A percentile compares a stretch with the other conserved stretches of the same genome.
These are phyloP conservation scores for Gaillardinia entomophila DNA, from an alignment of 805 yeast genomes.

Conservation along the genomic window DNA sequence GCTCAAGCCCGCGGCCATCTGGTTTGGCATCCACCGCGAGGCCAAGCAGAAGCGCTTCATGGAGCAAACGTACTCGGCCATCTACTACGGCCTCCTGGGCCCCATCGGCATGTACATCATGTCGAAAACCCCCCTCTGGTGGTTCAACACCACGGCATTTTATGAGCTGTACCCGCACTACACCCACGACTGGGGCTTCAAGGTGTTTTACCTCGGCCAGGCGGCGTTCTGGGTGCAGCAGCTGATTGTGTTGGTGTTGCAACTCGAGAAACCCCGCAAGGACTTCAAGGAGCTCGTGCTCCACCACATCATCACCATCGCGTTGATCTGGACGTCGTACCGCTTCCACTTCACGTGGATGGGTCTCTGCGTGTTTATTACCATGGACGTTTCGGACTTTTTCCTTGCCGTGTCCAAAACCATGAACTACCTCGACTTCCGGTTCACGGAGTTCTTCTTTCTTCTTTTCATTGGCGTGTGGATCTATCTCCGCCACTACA, in stretches of 20 bases:
- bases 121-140: conserved; percentile 80
- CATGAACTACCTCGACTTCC: conserved; percentile 76
- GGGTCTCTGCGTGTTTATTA: conserved; percentile 84
- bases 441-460: conserved; percentile 59
- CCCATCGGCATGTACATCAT: conserved; percentile 88
- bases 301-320: conserved; percentile 89
- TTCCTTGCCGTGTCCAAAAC: conserved; percentile 80
- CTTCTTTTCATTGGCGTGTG: conserved; percentile 64
- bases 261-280: conserved; percentile 91
- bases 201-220: conserved; percentile 80
- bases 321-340: conserved; percentile 80
- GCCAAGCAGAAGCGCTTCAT: conserved; percentile 72
- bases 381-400: conserved; percentile 95
- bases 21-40: conserved; percentile 45
- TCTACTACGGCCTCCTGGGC: conserved; percentile 76
- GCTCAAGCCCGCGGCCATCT: conserved; percentile 64
- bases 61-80: conserved; percentile 85
- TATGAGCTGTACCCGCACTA: conserved; percentile 80
- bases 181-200: conserved; percentile 62
- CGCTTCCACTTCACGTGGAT: conserved; percentile 95
- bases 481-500: conserved; percentile 85
- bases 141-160: conserved; percentile 77
- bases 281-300: conserved; percentile 87
- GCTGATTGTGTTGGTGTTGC: conserved; percentile 72
- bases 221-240: conserved; percentile 99